Evolutionary conservation across 257 asterid genomes (phyloP), one percentile per base, ranked within the genome.

Genomic region (Solanum neorickii): DNA sequence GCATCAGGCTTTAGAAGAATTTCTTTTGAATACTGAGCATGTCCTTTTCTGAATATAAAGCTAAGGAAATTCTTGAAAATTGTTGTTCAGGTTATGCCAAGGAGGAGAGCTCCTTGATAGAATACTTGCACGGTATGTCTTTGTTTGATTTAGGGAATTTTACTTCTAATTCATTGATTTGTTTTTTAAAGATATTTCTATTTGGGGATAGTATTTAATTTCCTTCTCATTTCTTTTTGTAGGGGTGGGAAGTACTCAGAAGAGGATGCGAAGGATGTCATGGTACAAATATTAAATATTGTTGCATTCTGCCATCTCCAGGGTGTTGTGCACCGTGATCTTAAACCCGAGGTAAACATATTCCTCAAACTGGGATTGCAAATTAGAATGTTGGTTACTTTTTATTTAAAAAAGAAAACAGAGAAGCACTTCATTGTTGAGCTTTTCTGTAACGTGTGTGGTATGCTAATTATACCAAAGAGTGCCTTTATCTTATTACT

Each of bases 91-190:
- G 92, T 87, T 94, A 91, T 94, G 97, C 87, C 91, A 93, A 91
- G 98, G 98, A 56, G 98, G 95, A 88, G 98, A 91, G 89, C 97
- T 94, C 60, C 91, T 94, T 12, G 98, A 94, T 87, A 90, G 93
- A 87, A 94, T 94, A 78, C 92, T 94, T 35, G 86, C 91, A 86
- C 92, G 98, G 98, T 94, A n/a, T 59, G 69, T 62, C 76, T 72
- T 60, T 59, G 7, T 49, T 25, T 84, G 12, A 39, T 83, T 62
- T 42, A 33, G 16, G 70, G 65, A 66, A 68, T 72, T 84, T 49
- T n/a, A 60, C 85, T 14, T 65, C 87, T 15, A 86, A 29, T 76
- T 74, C n/a, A 27, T 65, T 41, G 23, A 68, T 59, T 52, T 52
- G n/a, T 52, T 84, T 42, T 37, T 23, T 12, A 12, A 85, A 41